phyloP scores from a whole-genome alignment of 2,329 filamentous ascomycete species.

The Penicillium sp. region DNA sequence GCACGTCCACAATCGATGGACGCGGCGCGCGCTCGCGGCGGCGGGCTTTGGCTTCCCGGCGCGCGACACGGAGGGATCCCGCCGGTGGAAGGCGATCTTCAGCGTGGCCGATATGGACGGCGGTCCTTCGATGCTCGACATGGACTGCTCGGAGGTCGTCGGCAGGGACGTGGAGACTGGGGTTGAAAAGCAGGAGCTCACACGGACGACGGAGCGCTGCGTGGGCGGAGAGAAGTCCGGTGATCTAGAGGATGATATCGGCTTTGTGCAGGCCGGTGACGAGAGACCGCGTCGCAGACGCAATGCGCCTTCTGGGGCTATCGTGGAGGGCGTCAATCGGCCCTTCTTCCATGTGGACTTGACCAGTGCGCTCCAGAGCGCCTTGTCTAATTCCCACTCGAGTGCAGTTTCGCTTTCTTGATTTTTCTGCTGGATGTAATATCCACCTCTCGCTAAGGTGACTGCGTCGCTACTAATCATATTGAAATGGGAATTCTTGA shows the following conservation, averaged over 20 bases:
- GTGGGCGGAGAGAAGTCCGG: too few species aligned
- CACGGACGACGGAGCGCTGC: too few species aligned
- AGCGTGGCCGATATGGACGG: constrained; percentile 1
- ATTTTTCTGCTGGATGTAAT: too few species aligned
- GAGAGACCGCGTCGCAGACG: not conserved
- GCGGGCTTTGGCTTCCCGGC: constrained; percentile 62
- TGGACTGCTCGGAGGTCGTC: too few species aligned
- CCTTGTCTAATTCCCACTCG: not conserved
- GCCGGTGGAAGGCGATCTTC: constrained; percentile 4
- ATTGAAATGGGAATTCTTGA: too few species aligned
- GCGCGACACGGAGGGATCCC: too few species aligned
- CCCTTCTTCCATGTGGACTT: constrained; percentile 7
- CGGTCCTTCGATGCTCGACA: too few species aligned
- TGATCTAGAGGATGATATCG: too few species aligned
- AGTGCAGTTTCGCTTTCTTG: not conserved
- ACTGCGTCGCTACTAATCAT: too few species aligned
- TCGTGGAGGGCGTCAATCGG: constrained; percentile 1
- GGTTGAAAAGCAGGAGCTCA: too few species aligned
- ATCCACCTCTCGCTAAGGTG: too few species aligned
- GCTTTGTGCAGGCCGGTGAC: not conserved
- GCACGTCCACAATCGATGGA: constrained; percentile 84
- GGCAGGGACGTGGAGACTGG: too few species aligned
- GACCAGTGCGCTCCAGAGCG: constrained; percentile 3
- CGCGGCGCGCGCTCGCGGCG: constrained; percentile 77
- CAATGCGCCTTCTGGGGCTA: not conserved